These are phyloP conservation scores for Aspergillus coremiiformis DNA, from an alignment of 495 filamentous ascomycete genomes.

Conservation along the genomic window DNA sequence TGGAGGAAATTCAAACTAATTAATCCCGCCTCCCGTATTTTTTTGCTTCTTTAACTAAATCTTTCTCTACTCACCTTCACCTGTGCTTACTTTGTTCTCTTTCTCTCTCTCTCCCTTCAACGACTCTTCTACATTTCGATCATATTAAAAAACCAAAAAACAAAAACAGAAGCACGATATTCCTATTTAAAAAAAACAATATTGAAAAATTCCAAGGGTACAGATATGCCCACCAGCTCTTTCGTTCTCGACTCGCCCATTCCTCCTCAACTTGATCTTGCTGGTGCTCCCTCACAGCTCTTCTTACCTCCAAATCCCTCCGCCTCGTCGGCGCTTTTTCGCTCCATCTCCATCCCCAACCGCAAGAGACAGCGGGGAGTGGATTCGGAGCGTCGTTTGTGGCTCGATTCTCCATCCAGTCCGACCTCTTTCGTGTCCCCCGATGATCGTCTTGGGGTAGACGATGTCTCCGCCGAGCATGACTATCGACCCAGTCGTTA, in stretches of 20 bases:
- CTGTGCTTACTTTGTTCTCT: not conserved
- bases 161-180: not conserved
- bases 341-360: conserved; percentile 45
- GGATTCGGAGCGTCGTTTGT: conserved; percentile 22
- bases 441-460: conserved; percentile 49
- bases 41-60: not conserved
- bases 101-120: conserved; percentile 5
- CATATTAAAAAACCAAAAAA: conserved; percentile 1
- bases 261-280: conserved; percentile 48
- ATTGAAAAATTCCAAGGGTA: not conserved
- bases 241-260: conserved; percentile 46
- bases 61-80: not conserved
- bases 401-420: conserved; percentile 22
- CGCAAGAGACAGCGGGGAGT: conserved; percentile 39
- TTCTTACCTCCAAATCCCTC: conserved; percentile 64
- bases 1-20: not conserved
- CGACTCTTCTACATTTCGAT: not conserved
- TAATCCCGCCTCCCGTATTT: not conserved
- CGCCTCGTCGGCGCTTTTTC: conserved; percentile 51
- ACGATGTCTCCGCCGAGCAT: conserved; percentile 29
- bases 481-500: conserved; percentile 41
- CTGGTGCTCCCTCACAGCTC: conserved; percentile 49
- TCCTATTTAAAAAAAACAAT: too few species aligned
- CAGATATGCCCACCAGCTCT: conserved; percentile 40
- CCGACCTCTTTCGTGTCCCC: conserved; percentile 44